Percentiles rank a stretch among this genome's conserved stretches.
Evolutionary conservation across 768 basidiomycete genomes (phyloP).

Genomic region (Hericium erinaceus): DNA sequence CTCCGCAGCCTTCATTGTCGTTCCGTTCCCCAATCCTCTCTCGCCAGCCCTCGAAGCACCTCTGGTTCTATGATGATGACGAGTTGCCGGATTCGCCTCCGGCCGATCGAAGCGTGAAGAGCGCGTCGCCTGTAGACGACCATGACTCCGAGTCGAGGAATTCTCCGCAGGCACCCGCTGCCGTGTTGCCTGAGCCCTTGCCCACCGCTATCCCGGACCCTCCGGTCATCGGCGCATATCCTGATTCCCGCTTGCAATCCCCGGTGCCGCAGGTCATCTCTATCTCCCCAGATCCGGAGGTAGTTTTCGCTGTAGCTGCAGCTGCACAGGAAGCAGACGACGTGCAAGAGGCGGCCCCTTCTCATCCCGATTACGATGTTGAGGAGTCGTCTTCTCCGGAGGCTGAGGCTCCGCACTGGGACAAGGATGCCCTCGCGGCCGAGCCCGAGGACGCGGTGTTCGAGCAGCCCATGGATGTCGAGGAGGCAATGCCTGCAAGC

Average conservation of each 20-base stretch:
- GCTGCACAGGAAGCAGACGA: not conserved
- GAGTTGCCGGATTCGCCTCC: not conserved
- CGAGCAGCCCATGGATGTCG: not conserved
- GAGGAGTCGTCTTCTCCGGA: not conserved
- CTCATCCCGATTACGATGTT: not conserved
- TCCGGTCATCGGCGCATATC: constrained; percentile 35
- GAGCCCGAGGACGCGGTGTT: no score
- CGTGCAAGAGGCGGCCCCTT: not conserved
- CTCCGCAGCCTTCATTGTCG: constrained; percentile 3
- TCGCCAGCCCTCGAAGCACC: constrained; percentile 6
- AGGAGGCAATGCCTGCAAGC: not conserved
- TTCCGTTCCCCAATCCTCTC: constrained; percentile 3
- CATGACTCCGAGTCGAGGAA: no score
- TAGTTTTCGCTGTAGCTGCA: not conserved
- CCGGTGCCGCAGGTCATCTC: constrained; percentile 8
- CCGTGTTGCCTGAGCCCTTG: no score
- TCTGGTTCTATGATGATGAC: constrained; percentile 4
- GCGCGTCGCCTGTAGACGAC: no score
- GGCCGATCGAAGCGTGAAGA: no score
- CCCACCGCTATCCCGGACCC: constrained; percentile 21
- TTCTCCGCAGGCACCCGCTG: no score
- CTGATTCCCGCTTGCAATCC: constrained; percentile 28
- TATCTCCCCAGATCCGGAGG: constrained; percentile 1
- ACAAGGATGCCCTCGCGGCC: no score
- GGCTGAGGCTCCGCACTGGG: not conserved